A percentile compares a stretch with the other conserved stretches of the same genome.
Conservation (phyloP, 306 rosid species). For the Rosa persica region DNA sequence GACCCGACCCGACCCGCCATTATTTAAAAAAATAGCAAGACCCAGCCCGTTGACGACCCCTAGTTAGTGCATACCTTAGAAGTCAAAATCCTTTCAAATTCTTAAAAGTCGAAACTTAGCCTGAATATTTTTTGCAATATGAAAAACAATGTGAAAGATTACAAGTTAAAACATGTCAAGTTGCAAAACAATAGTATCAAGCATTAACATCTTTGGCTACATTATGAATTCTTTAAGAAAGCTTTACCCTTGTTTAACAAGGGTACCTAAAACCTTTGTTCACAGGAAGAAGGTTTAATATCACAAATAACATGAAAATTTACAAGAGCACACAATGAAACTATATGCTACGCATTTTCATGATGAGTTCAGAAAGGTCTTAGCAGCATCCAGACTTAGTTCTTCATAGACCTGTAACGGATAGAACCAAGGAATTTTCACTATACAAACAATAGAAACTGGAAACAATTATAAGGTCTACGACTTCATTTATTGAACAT, state of each 20-base stretch:
- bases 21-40: no score
- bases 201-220: not conserved
- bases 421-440: slow-evolving; percentile 2
- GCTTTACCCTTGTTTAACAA: not conserved
- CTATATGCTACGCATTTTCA: slow-evolving; percentile 28
- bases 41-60: no score
- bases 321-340: slow-evolving; percentile 3
- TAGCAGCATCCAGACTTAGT: slow-evolving; percentile 65
- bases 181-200: not conserved
- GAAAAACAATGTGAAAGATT: not conserved
- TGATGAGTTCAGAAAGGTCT: slow-evolving; percentile 45
- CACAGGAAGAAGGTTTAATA: not conserved
- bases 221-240: not conserved
- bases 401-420: slow-evolving; percentile 60
- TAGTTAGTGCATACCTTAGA: no score
- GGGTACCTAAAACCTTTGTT: not conserved
- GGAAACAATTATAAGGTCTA: not conserved
- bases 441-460: not conserved
- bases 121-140: not conserved
- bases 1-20: no score
- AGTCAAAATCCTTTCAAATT: no score
- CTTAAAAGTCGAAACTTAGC: not conserved
- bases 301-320: slow-evolving; percentile 21
- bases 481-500: not conserved
- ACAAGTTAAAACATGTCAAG: not conserved